Percentiles rank a stretch among this genome's conserved stretches.
These are phyloP conservation scores for Aureobasidium sp. DNA, from an alignment of 2,329 filamentous ascomycete species.

Conservation along the genomic window DNA sequence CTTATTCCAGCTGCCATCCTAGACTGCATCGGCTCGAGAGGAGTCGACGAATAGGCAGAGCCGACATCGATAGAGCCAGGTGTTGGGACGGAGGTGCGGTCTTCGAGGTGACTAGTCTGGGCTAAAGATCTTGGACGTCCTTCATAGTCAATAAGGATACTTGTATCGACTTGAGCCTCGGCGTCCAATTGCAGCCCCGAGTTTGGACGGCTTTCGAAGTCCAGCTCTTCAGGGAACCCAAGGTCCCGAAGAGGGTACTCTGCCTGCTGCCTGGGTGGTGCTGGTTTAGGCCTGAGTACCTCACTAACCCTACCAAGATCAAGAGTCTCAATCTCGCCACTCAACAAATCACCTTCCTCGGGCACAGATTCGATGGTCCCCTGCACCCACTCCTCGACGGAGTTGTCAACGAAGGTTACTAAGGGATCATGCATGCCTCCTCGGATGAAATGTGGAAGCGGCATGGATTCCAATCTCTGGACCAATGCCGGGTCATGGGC, in stretches of 20 bases:
- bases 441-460: not conserved
- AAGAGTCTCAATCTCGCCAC: not conserved
- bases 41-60: not conserved
- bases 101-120: not conserved
- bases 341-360: not conserved
- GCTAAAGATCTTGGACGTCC: not conserved
- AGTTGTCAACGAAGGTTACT: not conserved
- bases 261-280: not conserved
- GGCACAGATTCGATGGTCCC: not conserved
- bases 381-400: not conserved
- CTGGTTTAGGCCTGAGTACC: not conserved
- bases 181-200: not conserved
- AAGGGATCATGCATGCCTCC: slow-evolving; percentile 2
- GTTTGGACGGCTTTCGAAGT: not conserved
- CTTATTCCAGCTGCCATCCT: not conserved
- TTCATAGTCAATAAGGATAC: not conserved
- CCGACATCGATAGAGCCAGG: not conserved
- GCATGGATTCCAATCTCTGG: not conserved
- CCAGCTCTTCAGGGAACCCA: not conserved
- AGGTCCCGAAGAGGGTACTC: not conserved
- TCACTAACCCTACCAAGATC: too few species aligned
- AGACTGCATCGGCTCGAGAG: not conserved
- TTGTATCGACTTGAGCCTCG: not conserved
- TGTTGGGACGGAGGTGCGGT: not conserved
- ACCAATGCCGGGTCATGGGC: not conserved